Conservation (phyloP, 2,329 filamentous ascomycete genomes). For the Sporothrix variecibatus region DNA sequence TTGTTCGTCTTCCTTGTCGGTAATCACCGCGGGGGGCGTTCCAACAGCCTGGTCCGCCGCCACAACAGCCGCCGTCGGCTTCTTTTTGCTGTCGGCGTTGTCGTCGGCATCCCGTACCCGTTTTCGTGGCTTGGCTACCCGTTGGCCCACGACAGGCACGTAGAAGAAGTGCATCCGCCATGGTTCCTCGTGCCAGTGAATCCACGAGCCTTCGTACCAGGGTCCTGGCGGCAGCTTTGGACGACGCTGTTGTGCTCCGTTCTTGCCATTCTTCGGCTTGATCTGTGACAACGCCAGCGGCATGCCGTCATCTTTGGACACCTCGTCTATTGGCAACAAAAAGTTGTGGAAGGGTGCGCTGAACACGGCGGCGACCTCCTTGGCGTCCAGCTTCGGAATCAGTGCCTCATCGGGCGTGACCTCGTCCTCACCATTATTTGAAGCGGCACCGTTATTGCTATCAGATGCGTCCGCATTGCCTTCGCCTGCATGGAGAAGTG, state of each 20-base stretch:
- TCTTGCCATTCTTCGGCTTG: not conserved
- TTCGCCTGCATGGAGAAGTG: conserved; percentile 63
- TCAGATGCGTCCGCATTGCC: not conserved
- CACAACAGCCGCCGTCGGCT: not conserved
- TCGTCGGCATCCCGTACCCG: conserved; percentile 29
- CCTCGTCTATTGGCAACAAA: conserved; percentile 62
- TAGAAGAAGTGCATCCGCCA: conserved; percentile 93
- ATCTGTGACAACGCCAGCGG: conserved; percentile 22
- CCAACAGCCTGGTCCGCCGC: not conserved
- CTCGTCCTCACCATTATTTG: conserved; percentile 31
- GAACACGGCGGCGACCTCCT: conserved; percentile 92
- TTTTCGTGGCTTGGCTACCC: conserved; percentile 60
- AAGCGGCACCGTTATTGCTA: not conserved
- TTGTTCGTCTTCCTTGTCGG: conserved; percentile 30
- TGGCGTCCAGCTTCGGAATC: conserved; percentile 80
- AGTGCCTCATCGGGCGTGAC: conserved; percentile 65
- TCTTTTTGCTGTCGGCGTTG: not conserved
- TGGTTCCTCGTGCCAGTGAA: conserved; percentile 71
- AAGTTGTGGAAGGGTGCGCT: conserved; percentile 87
- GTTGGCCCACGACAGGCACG: conserved; percentile 74
- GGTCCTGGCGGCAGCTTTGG: conserved; percentile 51
- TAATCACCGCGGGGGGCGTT: not conserved
- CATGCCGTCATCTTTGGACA: conserved; percentile 36
- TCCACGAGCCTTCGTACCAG: conserved; percentile 88
- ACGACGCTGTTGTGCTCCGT: conserved; percentile 15